Base-by-base conservation (phyloP, 1,284 basidiomycete genomes). In the Tylopilus orsonianus region DNA sequence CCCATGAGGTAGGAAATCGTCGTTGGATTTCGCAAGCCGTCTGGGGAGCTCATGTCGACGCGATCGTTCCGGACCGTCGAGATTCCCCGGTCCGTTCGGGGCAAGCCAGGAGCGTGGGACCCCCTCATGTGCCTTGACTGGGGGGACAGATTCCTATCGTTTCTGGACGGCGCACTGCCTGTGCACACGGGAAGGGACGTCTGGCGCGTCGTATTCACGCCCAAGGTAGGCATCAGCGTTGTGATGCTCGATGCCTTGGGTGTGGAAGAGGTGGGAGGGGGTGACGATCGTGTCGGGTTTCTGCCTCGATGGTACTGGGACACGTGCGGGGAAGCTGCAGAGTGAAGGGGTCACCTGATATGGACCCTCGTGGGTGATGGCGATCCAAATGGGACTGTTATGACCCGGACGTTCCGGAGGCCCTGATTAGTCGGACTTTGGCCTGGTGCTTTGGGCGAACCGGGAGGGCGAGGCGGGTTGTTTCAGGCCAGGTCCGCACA, bases 11-110 rank as follows among this genome's bases (percentile, higher is more conserved):
- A 95, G 85, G 85, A 87, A 61, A 85, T 99, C 44, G 74, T 95
- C 14, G 90, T 98, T 13, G 96, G 96, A 12, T 99, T 98, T 68
- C 84, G 96, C 44, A 91, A 88, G 37, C 83, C 84, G 14, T 70
- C 78, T 22, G 93, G 93, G 12, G 74, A 80, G 18, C 60, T 93
- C 13, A 73, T 71, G 7, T 78, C 80, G 8, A 74, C 78, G 13
- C 81, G 86, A 62, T 70, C 75, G 2, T 93, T 92, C 70, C 76
- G 85, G 55, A 91, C 88, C 5, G 74, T 83, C 37, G 70, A 85
- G 55, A 75, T 92, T 38, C 86, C 89, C 37, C 77, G 87, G 46
- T 69, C 85, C 52, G 81, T 92, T n/a, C 81, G 87, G 38, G 82
- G 81, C 7, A 87, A 87, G 56, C 76, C 83, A 5, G 77, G 74